Evolutionary conservation across 176 grass and related monocot species (phyloP).

Genomic region (Oryza punctata): DNA sequence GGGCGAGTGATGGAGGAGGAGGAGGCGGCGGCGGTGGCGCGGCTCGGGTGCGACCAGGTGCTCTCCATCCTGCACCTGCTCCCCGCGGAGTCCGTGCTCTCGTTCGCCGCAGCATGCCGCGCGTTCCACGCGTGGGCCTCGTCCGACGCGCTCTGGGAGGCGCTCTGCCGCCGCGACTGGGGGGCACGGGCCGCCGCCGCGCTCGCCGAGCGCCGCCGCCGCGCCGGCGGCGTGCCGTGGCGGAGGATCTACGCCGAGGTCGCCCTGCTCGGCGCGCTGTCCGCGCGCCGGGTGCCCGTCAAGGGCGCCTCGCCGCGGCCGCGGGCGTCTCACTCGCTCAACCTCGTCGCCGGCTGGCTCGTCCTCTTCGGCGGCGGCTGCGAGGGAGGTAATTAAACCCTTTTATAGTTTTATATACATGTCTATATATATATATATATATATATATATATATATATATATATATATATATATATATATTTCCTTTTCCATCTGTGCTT

Average conservation of each 20-base stretch:
- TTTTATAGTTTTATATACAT: too few species aligned
- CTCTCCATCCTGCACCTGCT: slow-evolving; percentile 75
- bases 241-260: slow-evolving; percentile 68
- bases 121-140: slow-evolving; percentile 60
- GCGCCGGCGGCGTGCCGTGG: slow-evolving; percentile 41
- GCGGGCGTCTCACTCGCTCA: slow-evolving; percentile 90
- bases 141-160: slow-evolving; percentile 84
- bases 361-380: slow-evolving; percentile 85
- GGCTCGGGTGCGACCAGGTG: slow-evolving; percentile 69
- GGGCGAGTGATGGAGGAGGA: slow-evolving; percentile 45
- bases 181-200: slow-evolving; percentile 43
- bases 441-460: too few species aligned
- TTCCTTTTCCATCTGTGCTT: background rate
- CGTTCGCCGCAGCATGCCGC: slow-evolving; percentile 78
- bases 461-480: too few species aligned
- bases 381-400: slow-evolving; percentile 68
- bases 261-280: slow-evolving; percentile 50
- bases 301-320: slow-evolving; percentile 61
- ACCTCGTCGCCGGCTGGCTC: slow-evolving; percentile 81
- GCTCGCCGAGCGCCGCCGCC: slow-evolving; percentile 44
- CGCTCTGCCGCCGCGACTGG: slow-evolving; percentile 80
- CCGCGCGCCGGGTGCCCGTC: slow-evolving; percentile 46
- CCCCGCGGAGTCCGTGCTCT: slow-evolving; percentile 67
- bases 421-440: too few species aligned
- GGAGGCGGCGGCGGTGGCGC: slow-evolving; percentile 37